Conservation (phyloP, 257 asterid genomes). For the Penstemon eatonii region DNA sequence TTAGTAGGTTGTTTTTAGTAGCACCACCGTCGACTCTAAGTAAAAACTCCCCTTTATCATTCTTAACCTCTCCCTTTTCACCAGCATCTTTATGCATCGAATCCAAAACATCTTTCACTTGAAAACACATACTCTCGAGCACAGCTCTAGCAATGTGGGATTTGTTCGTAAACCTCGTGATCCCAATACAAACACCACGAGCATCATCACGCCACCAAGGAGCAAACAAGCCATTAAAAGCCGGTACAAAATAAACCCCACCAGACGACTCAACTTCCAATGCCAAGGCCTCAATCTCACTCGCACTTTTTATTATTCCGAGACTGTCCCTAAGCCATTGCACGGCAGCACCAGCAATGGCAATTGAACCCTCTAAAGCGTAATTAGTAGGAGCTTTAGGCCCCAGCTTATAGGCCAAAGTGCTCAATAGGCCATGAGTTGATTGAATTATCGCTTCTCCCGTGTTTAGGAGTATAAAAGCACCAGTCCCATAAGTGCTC, state of each 20-base stretch:
- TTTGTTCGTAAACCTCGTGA: conserved; percentile 88
- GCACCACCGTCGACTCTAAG: conserved; percentile 99
- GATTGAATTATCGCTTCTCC: conserved; percentile 69
- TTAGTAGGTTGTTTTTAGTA: conserved; percentile 74
- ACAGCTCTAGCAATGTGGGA: conserved; percentile 94
- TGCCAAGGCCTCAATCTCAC: conserved; percentile 92
- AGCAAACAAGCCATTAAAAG: conserved; percentile 91
- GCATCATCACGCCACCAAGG: conserved; percentile 99
- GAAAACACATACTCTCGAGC: conserved; percentile 98
- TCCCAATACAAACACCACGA: conserved; percentile 84
- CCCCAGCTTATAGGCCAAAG: conserved; percentile 85
- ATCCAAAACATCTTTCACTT: conserved; percentile 88
- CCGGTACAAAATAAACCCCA: conserved; percentile 95
- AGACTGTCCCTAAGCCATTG: conserved; percentile 96
- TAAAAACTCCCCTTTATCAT: conserved; percentile 56
- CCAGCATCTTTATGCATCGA: conserved; percentile 94
- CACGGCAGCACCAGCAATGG: conserved; percentile 97
- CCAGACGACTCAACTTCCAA: conserved; percentile 66
- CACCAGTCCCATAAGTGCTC: conserved; percentile 94
- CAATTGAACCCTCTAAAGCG: conserved; percentile 95
- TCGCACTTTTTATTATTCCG: conserved; percentile 73
- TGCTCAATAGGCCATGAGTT: conserved; percentile 74
- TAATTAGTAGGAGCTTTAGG: conserved; percentile 78
- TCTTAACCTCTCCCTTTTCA: conserved; percentile 55
- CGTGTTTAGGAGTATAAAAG: conserved; percentile 81